Evolutionary conservation across 352 stramenopile species (phyloP).

Genomic region (Phytopythium mirpurense): DNA sequence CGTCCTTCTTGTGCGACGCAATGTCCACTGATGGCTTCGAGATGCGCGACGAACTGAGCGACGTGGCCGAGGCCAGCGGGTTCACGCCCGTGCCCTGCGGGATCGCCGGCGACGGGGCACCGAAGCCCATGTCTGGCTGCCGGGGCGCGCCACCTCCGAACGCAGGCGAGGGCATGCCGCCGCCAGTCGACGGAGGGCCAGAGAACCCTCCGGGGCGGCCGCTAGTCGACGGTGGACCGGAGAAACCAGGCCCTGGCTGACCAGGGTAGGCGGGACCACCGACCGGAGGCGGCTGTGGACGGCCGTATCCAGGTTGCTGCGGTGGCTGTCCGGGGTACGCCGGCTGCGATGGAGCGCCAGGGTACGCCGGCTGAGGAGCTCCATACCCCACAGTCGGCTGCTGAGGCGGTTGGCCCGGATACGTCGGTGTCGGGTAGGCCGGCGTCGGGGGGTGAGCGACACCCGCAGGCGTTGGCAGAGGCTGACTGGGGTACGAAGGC

Average conservation of each 20-base stretch:
- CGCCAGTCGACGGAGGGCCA: conserved; percentile 26
- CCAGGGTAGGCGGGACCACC: conserved; percentile 16
- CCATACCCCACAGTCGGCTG: neutral
- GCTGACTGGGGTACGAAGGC: conserved; percentile 24
- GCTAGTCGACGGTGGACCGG: conserved; percentile 46
- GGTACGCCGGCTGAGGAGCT: conserved; percentile 19
- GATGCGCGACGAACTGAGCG: conserved; percentile 68
- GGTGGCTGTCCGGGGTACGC: conserved; percentile 35
- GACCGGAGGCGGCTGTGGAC: conserved; percentile 33
- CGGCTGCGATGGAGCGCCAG: conserved; percentile 20
- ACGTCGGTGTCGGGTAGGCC: conserved; percentile 9
- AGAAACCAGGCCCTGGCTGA: conserved; percentile 24
- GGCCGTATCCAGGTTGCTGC: conserved; percentile 28
- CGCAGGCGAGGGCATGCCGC: conserved; percentile 18
- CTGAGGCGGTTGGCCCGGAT: conserved; percentile 3
- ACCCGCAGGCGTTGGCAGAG: conserved; percentile 17
- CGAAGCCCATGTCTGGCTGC: conserved; percentile 29
- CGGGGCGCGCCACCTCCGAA: conserved; percentile 25
- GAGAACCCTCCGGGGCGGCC: conserved; percentile 30
- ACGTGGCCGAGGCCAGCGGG: conserved; percentile 42
- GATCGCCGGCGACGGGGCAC: conserved; percentile 32
- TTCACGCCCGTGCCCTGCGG: conserved; percentile 70
- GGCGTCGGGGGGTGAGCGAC: conserved; percentile 3
- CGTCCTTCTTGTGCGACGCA: conserved; percentile 73
- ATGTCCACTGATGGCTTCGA: conserved; percentile 80